Percentiles rank a stretch among this genome's conserved stretches.
Evolutionary conservation across 2,329 filamentous ascomycete genomes (phyloP).

Genomic region (Phyllosticta paracitricarpa): DNA sequence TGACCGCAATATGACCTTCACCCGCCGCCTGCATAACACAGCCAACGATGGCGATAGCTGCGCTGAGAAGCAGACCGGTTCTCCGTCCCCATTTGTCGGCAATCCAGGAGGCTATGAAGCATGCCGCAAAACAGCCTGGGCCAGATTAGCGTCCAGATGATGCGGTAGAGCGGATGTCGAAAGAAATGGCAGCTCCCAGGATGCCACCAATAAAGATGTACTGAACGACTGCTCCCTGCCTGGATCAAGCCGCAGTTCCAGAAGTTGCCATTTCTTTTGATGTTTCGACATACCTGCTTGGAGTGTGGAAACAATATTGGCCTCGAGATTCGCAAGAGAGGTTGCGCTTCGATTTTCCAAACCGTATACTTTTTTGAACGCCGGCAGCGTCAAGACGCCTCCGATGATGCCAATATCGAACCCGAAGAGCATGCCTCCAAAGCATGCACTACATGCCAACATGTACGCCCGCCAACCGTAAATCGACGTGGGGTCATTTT

Average conservation of each 20-base stretch:
- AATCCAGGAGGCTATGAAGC: conserved; percentile 46
- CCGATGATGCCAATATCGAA: conserved; percentile 52
- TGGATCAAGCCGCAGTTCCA: conserved; percentile 40
- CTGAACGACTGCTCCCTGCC: no score
- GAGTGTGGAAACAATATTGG: conserved; percentile 62
- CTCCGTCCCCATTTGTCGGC: conserved; percentile 49
- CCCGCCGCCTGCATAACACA: conserved; percentile 55
- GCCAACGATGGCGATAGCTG: conserved; percentile 49
- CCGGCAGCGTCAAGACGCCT: conserved; percentile 52
- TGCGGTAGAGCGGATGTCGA: no score
- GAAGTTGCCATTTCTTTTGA: no score
- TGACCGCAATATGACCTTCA: conserved; percentile 48
- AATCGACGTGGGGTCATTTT: conserved; percentile 54
- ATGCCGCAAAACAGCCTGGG: conserved; percentile 49
- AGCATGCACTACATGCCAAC: conserved; percentile 56
- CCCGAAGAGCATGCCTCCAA: conserved; percentile 60
- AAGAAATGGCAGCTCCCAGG: no score
- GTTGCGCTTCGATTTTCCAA: conserved; percentile 16
- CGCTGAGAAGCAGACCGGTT: conserved; percentile 44
- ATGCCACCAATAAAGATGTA: no score
- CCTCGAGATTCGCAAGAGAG: conserved; percentile 44
- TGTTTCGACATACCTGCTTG: conserved; percentile 39
- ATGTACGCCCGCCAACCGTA: conserved; percentile 61
- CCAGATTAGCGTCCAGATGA: conserved; percentile 42
- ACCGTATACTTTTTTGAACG: conserved; percentile 28